These are phyloP conservation scores for Malassezia psittaci DNA, from an alignment of 1,284 basidiomycete genomes.

Conservation along the genomic window DNA sequence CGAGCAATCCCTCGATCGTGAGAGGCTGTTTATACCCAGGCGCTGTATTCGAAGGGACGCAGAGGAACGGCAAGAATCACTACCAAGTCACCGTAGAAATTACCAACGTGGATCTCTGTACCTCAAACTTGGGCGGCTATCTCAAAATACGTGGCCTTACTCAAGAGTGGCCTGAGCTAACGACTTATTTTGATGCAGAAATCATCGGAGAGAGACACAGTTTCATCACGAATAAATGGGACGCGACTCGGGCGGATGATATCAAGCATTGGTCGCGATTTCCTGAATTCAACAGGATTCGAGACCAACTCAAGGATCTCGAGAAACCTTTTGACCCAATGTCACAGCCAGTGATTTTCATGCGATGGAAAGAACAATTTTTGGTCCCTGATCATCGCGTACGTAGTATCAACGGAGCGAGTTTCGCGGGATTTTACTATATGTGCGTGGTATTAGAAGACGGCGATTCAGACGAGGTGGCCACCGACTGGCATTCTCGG, in stretches of 20 bases:
- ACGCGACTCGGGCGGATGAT: slow-evolving; percentile 37
- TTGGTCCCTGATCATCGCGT: slow-evolving; percentile 86
- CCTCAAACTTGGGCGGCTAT: slow-evolving; percentile 40
- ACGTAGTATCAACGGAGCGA: slow-evolving; percentile 85
- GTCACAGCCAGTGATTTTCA: slow-evolving; percentile 56
- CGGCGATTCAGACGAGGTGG: slow-evolving; percentile 6
- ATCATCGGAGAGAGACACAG: slow-evolving; percentile 36
- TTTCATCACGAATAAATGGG: slow-evolving; percentile 42
- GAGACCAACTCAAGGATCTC: slow-evolving; percentile 19
- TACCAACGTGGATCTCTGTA: slow-evolving; percentile 38
- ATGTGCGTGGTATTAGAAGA: slow-evolving; percentile 62
- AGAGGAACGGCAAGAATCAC: slow-evolving; percentile 34
- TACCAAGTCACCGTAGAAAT: slow-evolving; percentile 42
- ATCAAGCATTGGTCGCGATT: slow-evolving; percentile 43
- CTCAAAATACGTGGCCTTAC: slow-evolving; percentile 45
- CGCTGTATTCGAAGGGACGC: slow-evolving; percentile 37
- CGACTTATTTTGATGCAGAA: slow-evolving; percentile 46
- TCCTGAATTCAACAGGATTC: slow-evolving; percentile 28
- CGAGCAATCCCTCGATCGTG: slow-evolving; percentile 10
- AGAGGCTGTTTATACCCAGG: slow-evolving; percentile 40
- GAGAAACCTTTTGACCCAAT: slow-evolving; percentile 29
- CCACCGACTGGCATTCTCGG: background rate
- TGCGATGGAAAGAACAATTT: slow-evolving; percentile 95
- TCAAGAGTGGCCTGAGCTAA: slow-evolving; percentile 46
- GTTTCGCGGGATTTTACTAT: slow-evolving; percentile 74